Percentiles rank a stretch among this genome's conserved stretches.
These are phyloP conservation scores for Paecilomyces sp. DNA, from an alignment of 2,329 filamentous ascomycete genomes.

Conservation along the genomic window DNA sequence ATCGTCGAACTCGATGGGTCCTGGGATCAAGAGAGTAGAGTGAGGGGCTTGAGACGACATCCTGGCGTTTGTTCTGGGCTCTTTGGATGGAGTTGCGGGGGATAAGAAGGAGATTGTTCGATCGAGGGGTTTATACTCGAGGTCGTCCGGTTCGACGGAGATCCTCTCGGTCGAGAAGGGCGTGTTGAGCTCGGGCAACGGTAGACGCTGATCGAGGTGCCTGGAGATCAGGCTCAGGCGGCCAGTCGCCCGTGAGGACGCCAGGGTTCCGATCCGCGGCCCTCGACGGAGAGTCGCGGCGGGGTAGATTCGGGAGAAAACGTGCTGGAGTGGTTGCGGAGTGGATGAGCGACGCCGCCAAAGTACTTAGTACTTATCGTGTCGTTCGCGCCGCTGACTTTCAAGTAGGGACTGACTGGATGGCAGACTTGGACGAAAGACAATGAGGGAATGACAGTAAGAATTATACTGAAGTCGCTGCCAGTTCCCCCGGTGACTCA, in stretches of 20 bases:
- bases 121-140: constrained; percentile 43
- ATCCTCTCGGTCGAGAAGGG: constrained; percentile 56
- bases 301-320: constrained; percentile 8
- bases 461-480: neutral
- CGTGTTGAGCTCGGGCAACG: constrained; percentile 54
- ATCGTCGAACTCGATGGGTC: constrained; percentile 98
- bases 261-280: constrained; percentile 38
- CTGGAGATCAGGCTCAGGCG: constrained; percentile 55
- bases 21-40: constrained; percentile 83
- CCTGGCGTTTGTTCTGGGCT: constrained; percentile 17
- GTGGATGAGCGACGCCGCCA: neutral
- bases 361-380: no score
- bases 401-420: neutral
- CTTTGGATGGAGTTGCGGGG: constrained; percentile 10
- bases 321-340: constrained; percentile 8
- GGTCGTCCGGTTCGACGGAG: constrained; percentile 45
- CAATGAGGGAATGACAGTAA: neutral
- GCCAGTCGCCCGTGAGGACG: constrained; percentile 41
- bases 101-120: constrained; percentile 16
- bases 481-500: neutral
- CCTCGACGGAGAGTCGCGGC: constrained; percentile 15
- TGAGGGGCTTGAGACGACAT: constrained; percentile 56
- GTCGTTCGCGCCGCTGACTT: neutral
- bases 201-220: constrained; percentile 49
- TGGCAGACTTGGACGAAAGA: neutral